Percentiles rank a stretch among this genome's conserved stretches.
Evolutionary conservation across 306 rosid genomes (phyloP).

Genomic region (Acacia crassicarpa): DNA sequence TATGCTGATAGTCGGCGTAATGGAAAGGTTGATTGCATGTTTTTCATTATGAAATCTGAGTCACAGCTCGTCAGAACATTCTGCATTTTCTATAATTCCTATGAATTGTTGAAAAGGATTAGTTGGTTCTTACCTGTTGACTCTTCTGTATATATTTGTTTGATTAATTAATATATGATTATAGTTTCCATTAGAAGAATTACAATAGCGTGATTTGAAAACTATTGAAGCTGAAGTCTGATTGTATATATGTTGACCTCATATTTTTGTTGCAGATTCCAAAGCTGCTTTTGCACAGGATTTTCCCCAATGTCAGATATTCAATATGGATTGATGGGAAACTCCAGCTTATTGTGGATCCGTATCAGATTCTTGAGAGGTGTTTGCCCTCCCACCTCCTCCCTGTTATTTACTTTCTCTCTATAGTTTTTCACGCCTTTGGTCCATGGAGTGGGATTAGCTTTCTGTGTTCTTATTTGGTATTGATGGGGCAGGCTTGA

Average conservation of each 20-base stretch:
- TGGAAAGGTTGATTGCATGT: constrained; percentile 73
- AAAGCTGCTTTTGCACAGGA: constrained; percentile 96
- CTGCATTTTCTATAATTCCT: background rate
- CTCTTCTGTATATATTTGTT: background rate
- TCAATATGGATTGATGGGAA: constrained; percentile 98
- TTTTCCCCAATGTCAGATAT: constrained; percentile 84
- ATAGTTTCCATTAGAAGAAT: background rate
- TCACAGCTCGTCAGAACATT: constrained; percentile 4
- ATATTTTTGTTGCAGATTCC: constrained; percentile 64
- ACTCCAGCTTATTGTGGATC: constrained; percentile 83
- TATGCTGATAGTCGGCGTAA: constrained; percentile 89
- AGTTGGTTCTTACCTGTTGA: background rate
- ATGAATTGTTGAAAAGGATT: background rate
- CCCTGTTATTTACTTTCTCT: background rate
- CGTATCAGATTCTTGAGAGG: constrained; percentile 86
- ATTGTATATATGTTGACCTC: constrained; percentile 20
- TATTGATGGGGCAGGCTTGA: background rate
- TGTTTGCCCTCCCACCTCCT: background rate
- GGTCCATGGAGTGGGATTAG: background rate
- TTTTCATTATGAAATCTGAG: constrained; percentile 5
- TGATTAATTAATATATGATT: background rate
- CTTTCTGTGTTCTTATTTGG: constrained; percentile 13
- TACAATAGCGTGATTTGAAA: background rate
- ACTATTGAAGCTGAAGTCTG: constrained; percentile 11
- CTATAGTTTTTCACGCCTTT: constrained; percentile 15